Evolutionary conservation across 306 rosid species (phyloP), one percentile per base, ranked within the genome.

Genomic region (Vigna trinervia): DNA sequence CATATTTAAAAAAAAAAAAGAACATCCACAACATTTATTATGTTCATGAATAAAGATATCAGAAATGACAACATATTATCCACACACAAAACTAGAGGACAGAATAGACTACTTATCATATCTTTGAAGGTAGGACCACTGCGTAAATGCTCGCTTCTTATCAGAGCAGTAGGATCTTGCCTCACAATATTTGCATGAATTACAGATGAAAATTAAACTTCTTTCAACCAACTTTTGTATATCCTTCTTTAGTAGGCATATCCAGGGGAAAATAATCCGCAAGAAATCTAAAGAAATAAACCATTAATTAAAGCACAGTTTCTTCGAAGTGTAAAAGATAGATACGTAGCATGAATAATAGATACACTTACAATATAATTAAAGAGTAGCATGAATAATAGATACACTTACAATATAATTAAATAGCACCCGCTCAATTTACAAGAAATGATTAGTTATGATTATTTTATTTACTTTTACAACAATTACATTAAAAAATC

Each of bases 51-150:
- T 74, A 60, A 73, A 38, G 67, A 61, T 22, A 22, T 13, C 20
- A 66, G 39, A 85, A 53, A 15, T 46, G 84, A 83, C 60, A 70
- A 81, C 13, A 39, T 54, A 67, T 59, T 53, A 81, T 81, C 84
- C 84, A 74, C 85, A 75, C 53, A 78, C 22, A 39, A 17, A 52
- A 54, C 69, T 46, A 74, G 77, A 82, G 82, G 75, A 76, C 50
- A 57, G 77, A 69, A 66, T 64, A 69, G 80, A 58, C 80, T 39
- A 46, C 64, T 36, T 36, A 39, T 34, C 64, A 47, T 57, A 57
- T 81, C 36, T 81, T 74, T 41, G 58, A 41, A 61, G 59, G 74
- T 66, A 77, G 58, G 71, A 57, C 86, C 86, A 30, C 56, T 23
- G 26, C 43, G 41, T 19, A 12, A 60, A 76, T 8, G 83, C 17